Conservation (phyloP, 768 basidiomycete species). For the Strobilomyces echinocephalus region DNA sequence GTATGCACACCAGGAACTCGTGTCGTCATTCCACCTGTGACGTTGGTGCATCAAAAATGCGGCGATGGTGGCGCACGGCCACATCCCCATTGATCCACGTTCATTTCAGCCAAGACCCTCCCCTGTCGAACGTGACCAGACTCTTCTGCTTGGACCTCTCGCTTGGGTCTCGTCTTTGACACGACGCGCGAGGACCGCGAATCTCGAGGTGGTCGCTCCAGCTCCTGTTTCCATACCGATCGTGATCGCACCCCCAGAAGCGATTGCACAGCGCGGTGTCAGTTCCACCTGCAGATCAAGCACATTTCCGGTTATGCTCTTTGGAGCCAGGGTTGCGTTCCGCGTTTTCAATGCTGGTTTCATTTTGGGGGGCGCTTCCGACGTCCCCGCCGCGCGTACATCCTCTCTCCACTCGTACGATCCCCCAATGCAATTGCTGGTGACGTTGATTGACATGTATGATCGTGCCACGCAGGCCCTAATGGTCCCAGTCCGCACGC, state of each 20-base stretch:
- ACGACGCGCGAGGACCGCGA: constrained; percentile 4
- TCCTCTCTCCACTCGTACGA: background rate
- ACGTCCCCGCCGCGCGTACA: constrained; percentile 1
- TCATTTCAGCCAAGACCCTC: background rate
- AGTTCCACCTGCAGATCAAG: constrained; percentile 14
- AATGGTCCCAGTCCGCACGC: background rate
- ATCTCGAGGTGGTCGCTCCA: constrained; percentile 1
- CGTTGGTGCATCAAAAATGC: constrained; percentile 11
- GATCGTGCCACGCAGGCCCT: background rate
- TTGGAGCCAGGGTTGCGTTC: constrained; percentile 1
- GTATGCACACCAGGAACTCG: constrained; percentile 10
- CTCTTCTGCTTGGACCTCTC: too few relatives aligned
- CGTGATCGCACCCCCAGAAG: constrained; percentile 14
- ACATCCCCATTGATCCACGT: background rate
- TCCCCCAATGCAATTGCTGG: background rate
- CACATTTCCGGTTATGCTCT: constrained; percentile 2
- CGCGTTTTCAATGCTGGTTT: background rate
- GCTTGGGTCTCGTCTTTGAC: background rate
- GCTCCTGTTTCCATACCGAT: constrained; percentile 14
- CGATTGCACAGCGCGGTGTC: constrained; percentile 8
- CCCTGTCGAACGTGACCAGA: too few relatives aligned
- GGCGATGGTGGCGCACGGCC: constrained; percentile 19
- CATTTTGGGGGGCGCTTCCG: background rate
- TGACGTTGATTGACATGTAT: background rate
- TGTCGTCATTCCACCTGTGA: constrained; percentile 15